Percentiles rank a stretch among this genome's conserved stretches.
phyloP scores from a whole-genome alignment of 257 asterid species.

The Eustoma russellianum region DNA sequence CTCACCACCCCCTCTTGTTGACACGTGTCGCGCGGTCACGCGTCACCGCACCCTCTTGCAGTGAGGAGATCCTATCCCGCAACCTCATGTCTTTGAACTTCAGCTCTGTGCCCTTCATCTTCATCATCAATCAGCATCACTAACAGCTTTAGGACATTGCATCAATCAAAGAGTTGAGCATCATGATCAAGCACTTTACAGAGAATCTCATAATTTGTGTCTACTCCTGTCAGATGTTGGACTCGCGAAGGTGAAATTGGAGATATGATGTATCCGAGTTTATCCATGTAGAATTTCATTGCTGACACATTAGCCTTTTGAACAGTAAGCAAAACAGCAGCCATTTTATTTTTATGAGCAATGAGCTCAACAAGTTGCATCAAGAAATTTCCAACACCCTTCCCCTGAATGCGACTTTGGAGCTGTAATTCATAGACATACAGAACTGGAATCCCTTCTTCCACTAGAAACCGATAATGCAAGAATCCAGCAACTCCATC shows the following conservation, averaged over 20 bases:
- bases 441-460: constrained; percentile 89
- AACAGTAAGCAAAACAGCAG: constrained; percentile 83
- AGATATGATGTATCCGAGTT: constrained; percentile 65
- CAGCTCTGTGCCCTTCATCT: too few species aligned
- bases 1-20: too few species aligned
- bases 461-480: constrained; percentile 68
- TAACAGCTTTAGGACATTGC: too few species aligned
- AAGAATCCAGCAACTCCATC: constrained; percentile 64
- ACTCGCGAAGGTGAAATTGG: constrained; percentile 81
- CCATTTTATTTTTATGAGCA: constrained; percentile 67
- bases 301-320: constrained; percentile 63
- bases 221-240: constrained; percentile 39
- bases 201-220: constrained; percentile 69
- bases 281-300: constrained; percentile 57
- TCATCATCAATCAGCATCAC: too few species aligned
- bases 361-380: constrained; percentile 74
- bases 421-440: constrained; percentile 89
- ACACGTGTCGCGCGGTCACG: too few species aligned
- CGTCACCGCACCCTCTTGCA: too few species aligned
- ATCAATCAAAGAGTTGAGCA: constrained; percentile 22
- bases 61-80: too few species aligned
- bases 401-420: constrained; percentile 67
- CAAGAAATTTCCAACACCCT: constrained; percentile 71
- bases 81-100: too few species aligned
- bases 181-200: constrained; percentile 50